These are phyloP conservation scores for Salix purpurea DNA, from an alignment of 345 rosid genomes.

Conservation along the genomic window DNA sequence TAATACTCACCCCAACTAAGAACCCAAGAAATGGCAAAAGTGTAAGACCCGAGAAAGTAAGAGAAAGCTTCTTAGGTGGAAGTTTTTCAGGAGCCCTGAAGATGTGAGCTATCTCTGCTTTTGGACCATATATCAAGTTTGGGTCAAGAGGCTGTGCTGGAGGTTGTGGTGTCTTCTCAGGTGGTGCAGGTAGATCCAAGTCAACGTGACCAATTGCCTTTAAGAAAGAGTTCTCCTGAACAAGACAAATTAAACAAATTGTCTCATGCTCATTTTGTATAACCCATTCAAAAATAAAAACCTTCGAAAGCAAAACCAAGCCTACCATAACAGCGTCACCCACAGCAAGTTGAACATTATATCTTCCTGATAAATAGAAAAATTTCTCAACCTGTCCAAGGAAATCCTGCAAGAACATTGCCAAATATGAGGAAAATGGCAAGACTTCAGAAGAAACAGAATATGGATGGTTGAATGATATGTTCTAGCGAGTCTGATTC, in stretches of 20 bases:
- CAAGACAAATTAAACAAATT: constrained; percentile 1
- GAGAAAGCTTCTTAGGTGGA: constrained; percentile 75
- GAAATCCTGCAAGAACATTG: constrained; percentile 59
- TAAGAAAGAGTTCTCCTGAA: constrained; percentile 83
- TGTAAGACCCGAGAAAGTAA: constrained; percentile 74
- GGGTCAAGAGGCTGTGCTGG: constrained; percentile 62
- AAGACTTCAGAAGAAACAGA: not conserved
- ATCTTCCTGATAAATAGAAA: constrained; percentile 85
- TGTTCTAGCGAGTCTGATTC: not conserved
- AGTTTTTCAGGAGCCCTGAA: constrained; percentile 86
- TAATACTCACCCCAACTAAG: constrained; percentile 72
- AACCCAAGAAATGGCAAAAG: constrained; percentile 75
- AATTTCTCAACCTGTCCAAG: constrained; percentile 91
- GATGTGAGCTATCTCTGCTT: constrained; percentile 83
- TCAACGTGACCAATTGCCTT: constrained; percentile 65
- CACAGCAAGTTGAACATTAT: constrained; percentile 74
- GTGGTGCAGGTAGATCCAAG: constrained; percentile 85
- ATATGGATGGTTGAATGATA: not conserved
- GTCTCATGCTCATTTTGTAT: not conserved
- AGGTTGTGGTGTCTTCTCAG: constrained; percentile 83
- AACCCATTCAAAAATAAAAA: not conserved
- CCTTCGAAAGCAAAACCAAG: constrained; percentile 1
- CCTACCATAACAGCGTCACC: constrained; percentile 96
- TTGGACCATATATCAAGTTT: constrained; percentile 68
- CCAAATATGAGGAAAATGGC: constrained; percentile 1